Evolutionary conservation across 305 asterid species (phyloP).

Genomic region (Fraxinus nigra): DNA sequence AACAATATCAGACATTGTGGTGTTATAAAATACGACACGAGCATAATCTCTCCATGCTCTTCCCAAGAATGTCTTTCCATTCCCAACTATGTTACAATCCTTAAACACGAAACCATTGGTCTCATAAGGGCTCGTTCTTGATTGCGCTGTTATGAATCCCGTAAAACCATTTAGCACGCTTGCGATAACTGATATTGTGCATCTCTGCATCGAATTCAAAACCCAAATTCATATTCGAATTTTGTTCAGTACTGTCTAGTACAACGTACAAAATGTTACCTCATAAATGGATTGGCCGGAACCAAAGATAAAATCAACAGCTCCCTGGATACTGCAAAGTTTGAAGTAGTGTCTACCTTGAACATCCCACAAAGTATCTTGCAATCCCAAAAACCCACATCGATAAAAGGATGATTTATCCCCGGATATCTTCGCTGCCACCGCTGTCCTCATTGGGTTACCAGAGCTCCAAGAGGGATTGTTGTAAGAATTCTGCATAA

Average conservation of each 20-base stretch:
- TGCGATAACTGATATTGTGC: conserved; percentile 41
- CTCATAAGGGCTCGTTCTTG: conserved; percentile 35
- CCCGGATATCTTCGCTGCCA: conserved; percentile 51
- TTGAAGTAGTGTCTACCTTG: conserved; percentile 57
- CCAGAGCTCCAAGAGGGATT: conserved; percentile 17
- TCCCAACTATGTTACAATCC: conserved; percentile 42
- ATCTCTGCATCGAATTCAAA: conserved; percentile 31
- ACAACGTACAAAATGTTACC: conserved; percentile 30
- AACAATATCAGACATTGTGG: conserved; percentile 42
- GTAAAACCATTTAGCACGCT: conserved; percentile 23
- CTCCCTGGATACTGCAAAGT: conserved; percentile 47
- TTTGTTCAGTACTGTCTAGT: not conserved
- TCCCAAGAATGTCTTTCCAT: conserved; percentile 55
- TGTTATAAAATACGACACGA: conserved; percentile 52
- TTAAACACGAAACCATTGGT: conserved; percentile 61
- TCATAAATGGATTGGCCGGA: conserved; percentile 58
- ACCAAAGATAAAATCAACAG: conserved; percentile 70
- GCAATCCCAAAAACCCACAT: conserved; percentile 52
- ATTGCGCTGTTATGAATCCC: conserved; percentile 79
- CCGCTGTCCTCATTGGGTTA: conserved; percentile 30
- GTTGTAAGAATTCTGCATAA: conserved; percentile 55
- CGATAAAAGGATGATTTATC: conserved; percentile 41
- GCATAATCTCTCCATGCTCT: conserved; percentile 78
- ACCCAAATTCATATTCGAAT: not conserved
- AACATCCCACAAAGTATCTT: conserved; percentile 70